Base-by-base conservation (phyloP, 306 rosid species). In the Sicyos baderoa region DNA sequence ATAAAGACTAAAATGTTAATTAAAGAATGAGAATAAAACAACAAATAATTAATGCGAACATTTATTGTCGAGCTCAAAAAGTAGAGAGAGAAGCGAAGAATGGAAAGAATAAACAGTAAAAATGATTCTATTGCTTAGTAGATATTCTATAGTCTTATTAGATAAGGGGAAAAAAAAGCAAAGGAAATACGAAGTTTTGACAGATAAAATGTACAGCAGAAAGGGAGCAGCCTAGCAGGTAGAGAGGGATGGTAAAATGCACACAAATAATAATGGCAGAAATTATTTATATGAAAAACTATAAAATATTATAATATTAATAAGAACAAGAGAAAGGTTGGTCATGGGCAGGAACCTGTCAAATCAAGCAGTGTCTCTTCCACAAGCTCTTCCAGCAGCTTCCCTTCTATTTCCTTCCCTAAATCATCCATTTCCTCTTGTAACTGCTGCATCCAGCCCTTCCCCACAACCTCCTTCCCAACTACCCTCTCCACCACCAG, bases 401-500 rank as follows among this genome's bases (percentile, higher is more conserved):
- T 79, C 44, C 75, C 77, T 40, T 85, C 97, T 10, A 93, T 84
- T 71, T 88, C 97, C 81, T 77, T 82, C 2, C 84, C 97, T 52
- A 90, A 75, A 76, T 76, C 71, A 76, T 86, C 87, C 48, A 82
- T 76, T 81, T 94, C 99, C 77, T 81, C 74, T 54, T 73, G 77
- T 83, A 75, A 60, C 22, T 81, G 82, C 71, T 86, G 86, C 70
- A 47, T 63, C 99, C 97, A 93, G 44, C 81, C 90, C 50, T 79
- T 83, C 54, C 89, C 86, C 65, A 84, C 89, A 68, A 80, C 87
- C 72, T 89, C 97, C 68, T 85, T 82, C 80, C 80, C 83, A 68
- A 88, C 86, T 82, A 85, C 82, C 73, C 82, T 85, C 73, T 86
- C 99, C 61, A 85, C 86, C 75, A 78, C 93, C 86, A 81, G 77